Conservation (phyloP, 495 filamentous ascomycete species). For the Penicillium turbatum region DNA sequence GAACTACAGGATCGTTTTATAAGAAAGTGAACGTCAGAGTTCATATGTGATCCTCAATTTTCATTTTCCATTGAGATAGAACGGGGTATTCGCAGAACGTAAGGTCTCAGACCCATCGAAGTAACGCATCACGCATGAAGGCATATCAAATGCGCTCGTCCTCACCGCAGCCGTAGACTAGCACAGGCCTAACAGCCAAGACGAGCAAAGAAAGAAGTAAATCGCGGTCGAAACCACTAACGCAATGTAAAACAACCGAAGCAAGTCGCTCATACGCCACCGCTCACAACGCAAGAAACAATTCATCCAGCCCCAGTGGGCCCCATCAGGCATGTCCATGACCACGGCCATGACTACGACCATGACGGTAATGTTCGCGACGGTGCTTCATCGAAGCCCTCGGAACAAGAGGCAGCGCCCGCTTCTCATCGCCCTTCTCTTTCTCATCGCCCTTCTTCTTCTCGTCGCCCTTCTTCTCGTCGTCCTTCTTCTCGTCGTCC, state of each 20-base stretch:
- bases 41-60: neutral
- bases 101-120: neutral
- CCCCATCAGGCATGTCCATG: neutral
- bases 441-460: neutral
- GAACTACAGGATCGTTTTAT: no score
- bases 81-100: slow-evolving; percentile 1
- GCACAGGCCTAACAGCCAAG: neutral
- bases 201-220: neutral
- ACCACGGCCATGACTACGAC: neutral
- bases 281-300: neutral
- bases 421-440: neutral
- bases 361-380: slow-evolving; percentile 8
- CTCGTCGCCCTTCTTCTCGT: neutral
- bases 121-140: slow-evolving; percentile 1
- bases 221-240: neutral
- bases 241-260: slow-evolving; percentile 1
- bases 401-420: neutral
- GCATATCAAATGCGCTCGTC: neutral
- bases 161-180: neutral
- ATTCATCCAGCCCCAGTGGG: neutral
- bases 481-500: neutral
- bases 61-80: neutral
- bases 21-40: no score
- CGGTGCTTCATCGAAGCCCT: slow-evolving; percentile 12
- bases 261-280: neutral